These are phyloP conservation scores for Friedmanniomyces simplex DNA, from an alignment of 495 filamentous ascomycete genomes.

Conservation along the genomic window DNA sequence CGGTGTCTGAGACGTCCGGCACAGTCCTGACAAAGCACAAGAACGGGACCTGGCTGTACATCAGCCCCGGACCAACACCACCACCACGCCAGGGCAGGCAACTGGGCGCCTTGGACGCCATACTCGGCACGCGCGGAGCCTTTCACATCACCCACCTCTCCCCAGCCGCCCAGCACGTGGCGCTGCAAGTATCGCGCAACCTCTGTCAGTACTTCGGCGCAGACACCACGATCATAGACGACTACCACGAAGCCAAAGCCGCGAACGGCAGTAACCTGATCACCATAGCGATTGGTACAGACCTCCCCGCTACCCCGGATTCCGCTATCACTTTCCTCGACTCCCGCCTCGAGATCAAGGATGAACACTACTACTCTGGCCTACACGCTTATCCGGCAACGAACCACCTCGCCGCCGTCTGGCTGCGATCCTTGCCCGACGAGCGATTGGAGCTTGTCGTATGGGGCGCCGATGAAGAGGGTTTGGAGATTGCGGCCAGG, in stretches of 20 bases:
- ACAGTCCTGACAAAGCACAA: not conserved
- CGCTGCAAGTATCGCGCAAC: slow-evolving; percentile 47
- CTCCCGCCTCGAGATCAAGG: not conserved
- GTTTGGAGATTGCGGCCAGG: slow-evolving; percentile 43
- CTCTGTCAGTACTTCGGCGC: slow-evolving; percentile 50
- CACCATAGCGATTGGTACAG: slow-evolving; percentile 22
- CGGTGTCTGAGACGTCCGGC: not conserved
- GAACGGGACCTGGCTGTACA: not conserved
- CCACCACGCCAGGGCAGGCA: slow-evolving; percentile 31
- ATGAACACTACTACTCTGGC: not conserved
- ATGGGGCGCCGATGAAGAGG: slow-evolving; percentile 41
- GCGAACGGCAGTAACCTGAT: slow-evolving; percentile 26
- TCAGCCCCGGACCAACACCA: not conserved
- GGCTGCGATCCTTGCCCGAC: slow-evolving; percentile 36
- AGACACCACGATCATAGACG: slow-evolving; percentile 38
- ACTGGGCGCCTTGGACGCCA: slow-evolving; percentile 42
- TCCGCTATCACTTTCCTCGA: not conserved
- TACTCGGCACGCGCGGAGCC: slow-evolving; percentile 36
- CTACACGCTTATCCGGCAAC: not conserved
- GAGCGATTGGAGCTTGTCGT: slow-evolving; percentile 45
- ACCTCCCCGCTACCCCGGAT: slow-evolving; percentile 4
- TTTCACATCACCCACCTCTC: slow-evolving; percentile 36
- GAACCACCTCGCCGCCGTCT: slow-evolving; percentile 38
- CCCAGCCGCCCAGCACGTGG: slow-evolving; percentile 25
- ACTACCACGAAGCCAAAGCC: slow-evolving; percentile 6